These are phyloP conservation scores for Aureobasidium sp. DNA, from an alignment of 2,329 filamentous ascomycete genomes.

Conservation along the genomic window DNA sequence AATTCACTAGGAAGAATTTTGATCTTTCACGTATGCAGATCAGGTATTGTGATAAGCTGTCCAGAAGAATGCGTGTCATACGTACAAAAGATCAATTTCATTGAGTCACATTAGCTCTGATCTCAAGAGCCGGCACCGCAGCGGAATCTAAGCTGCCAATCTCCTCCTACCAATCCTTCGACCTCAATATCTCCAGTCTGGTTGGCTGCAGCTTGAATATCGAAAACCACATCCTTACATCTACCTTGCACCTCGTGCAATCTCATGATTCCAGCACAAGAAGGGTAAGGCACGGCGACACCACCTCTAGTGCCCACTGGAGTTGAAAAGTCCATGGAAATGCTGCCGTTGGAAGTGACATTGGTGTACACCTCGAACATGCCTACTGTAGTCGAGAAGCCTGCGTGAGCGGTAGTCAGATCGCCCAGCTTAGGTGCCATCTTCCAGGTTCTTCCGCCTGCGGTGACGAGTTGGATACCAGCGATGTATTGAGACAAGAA, in stretches of 20 bases:
- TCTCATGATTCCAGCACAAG: constrained; percentile 15
- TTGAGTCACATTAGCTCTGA: not conserved
- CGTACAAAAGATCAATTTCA: not conserved
- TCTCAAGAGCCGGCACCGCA: not conserved
- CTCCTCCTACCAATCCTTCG: constrained; percentile 15
- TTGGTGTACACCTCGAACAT: constrained; percentile 16
- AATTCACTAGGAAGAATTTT: too few relatives aligned
- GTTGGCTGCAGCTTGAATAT: constrained; percentile 2
- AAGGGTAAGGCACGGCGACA: constrained; percentile 16
- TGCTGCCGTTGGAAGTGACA: not conserved
- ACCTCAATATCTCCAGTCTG: constrained; percentile 16
- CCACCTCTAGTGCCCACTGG: constrained; percentile 11
- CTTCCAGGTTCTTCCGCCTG: constrained; percentile 18
- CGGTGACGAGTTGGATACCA: constrained; percentile 34
- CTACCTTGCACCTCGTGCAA: constrained; percentile 12
- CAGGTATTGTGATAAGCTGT: too few relatives aligned
- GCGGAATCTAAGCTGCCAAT: constrained; percentile 15
- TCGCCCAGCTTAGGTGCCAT: constrained; percentile 16
- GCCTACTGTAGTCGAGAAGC: constrained; percentile 11
- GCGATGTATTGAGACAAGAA: constrained; percentile 37
- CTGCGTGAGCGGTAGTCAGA: constrained; percentile 13
- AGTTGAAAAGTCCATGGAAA: constrained; percentile 11
- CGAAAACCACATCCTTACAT: constrained; percentile 14
- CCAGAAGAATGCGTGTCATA: not conserved
- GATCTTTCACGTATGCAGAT: too few relatives aligned